These are phyloP conservation scores for Lepidium campestre DNA, from an alignment of 441 rosid species.

Conservation along the genomic window DNA sequence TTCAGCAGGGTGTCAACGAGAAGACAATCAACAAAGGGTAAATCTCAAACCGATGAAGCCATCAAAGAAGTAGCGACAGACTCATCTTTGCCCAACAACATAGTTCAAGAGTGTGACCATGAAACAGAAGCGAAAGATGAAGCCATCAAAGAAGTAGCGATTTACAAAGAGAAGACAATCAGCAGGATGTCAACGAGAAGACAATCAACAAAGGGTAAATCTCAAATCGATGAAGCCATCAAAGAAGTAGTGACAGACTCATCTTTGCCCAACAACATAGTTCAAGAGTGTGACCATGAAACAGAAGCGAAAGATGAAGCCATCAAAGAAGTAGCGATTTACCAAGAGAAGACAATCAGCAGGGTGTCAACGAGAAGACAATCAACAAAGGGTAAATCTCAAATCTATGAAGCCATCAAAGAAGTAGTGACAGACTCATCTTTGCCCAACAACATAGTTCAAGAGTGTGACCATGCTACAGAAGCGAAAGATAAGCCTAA, in stretches of 20 bases:
- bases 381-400: conserved; percentile 32
- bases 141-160: no score
- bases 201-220: conserved; percentile 33
- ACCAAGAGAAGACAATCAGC: no score
- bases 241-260: conserved; percentile 1
- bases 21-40: conserved; percentile 41
- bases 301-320: no score
- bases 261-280: conserved; percentile 27
- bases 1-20: conserved; percentile 26
- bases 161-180: no score
- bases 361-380: conserved; percentile 37
- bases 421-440: not conserved
- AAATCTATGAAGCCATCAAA: conserved; percentile 14
- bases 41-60: conserved; percentile 22
- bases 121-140: conserved; percentile 21
- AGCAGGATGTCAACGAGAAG: conserved; percentile 34
- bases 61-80: not conserved
- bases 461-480: conserved; percentile 28
- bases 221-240: conserved; percentile 21
- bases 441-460: conserved; percentile 27
- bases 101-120: conserved; percentile 32
- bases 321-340: no score
- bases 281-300: conserved; percentile 30
- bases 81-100: conserved; percentile 23
- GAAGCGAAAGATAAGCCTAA: conserved; percentile 15